These are phyloP conservation scores for Pachyrhizus erosus DNA, from an alignment of 306 rosid species.

Conservation along the genomic window DNA sequence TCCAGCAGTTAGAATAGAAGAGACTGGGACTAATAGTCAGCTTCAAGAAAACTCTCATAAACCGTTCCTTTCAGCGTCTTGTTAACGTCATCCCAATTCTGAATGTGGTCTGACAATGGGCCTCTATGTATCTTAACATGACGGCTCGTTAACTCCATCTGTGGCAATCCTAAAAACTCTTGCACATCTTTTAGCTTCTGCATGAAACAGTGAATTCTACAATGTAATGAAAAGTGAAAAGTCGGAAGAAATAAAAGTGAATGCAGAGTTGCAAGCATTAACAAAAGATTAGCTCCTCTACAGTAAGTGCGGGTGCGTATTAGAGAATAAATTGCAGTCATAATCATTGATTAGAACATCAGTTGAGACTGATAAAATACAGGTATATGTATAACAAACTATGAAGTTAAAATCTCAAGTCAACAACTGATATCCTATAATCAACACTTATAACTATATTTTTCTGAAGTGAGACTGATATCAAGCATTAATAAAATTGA, in stretches of 20 bases:
- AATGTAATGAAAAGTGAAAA: not conserved
- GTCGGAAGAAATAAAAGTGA: not conserved
- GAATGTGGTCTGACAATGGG: slow-evolving; percentile 68
- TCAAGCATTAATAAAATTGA: not conserved
- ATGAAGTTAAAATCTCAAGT: not conserved
- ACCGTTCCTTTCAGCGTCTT: slow-evolving; percentile 67
- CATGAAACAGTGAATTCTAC: slow-evolving; percentile 29
- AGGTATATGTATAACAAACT: not conserved
- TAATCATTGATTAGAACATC: not conserved
- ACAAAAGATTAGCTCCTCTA: not conserved
- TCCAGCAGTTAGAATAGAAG: slow-evolving; percentile 46
- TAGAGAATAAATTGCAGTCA: not conserved
- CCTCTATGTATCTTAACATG: slow-evolving; percentile 91
- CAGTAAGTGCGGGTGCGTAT: not conserved
- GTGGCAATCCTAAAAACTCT: slow-evolving; percentile 74
- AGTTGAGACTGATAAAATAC: not conserved
- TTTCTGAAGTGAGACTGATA: too few relatives aligned
- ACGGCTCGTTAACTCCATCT: slow-evolving; percentile 70
- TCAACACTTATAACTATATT: not conserved
- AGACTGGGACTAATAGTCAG: slow-evolving; percentile 59
- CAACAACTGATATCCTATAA: not conserved
- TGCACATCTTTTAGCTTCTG: slow-evolving; percentile 82
- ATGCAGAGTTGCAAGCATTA: not conserved
- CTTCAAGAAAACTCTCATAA: slow-evolving; percentile 71
- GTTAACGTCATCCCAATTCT: slow-evolving; percentile 89